A percentile compares a stretch with the other conserved stretches of the same genome.
These are phyloP conservation scores for Trichosporon faecale DNA, from an alignment of 1,284 basidiomycete genomes.

Conservation along the genomic window DNA sequence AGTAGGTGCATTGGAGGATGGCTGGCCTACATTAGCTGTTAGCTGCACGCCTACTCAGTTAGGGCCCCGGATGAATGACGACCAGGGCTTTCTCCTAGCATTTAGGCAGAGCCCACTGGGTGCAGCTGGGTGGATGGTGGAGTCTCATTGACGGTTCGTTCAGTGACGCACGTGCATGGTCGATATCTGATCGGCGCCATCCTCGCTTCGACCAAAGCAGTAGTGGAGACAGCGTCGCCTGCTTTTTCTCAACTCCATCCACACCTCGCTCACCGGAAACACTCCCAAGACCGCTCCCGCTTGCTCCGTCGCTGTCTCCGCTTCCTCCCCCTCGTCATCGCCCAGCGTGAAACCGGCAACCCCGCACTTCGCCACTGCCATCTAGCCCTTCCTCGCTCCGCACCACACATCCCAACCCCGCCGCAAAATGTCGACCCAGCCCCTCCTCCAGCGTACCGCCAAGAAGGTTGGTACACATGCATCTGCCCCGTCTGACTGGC, in stretches of 20 bases:
- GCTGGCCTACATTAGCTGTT: background rate
- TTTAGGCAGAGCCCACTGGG: background rate
- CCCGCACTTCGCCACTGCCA: background rate
- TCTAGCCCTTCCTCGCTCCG: background rate
- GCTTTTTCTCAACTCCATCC: background rate
- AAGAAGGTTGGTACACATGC: constrained; percentile 58
- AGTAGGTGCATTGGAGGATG: background rate
- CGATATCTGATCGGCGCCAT: constrained; percentile 10
- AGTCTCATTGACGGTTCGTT: constrained; percentile 1
- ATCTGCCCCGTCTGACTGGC: background rate
- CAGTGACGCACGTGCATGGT: constrained; percentile 16
- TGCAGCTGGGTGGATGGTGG: background rate
- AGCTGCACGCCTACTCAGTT: background rate
- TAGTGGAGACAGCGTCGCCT: background rate
- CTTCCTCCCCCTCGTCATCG: background rate
- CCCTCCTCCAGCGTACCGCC: constrained; percentile 91
- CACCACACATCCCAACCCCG: background rate
- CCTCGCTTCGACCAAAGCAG: constrained; percentile 1
- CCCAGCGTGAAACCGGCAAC: background rate
- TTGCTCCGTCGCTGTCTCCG: background rate
- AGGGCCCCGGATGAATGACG: background rate
- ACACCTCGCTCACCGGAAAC: background rate
- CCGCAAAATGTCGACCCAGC: constrained; percentile 85
- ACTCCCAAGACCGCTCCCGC: background rate
- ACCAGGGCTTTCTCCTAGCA: background rate